A percentile compares a stretch with the other conserved stretches of the same genome.
Conservation (phyloP, 2,329 filamentous ascomycete species). For the Paecilomyces niveus region DNA sequence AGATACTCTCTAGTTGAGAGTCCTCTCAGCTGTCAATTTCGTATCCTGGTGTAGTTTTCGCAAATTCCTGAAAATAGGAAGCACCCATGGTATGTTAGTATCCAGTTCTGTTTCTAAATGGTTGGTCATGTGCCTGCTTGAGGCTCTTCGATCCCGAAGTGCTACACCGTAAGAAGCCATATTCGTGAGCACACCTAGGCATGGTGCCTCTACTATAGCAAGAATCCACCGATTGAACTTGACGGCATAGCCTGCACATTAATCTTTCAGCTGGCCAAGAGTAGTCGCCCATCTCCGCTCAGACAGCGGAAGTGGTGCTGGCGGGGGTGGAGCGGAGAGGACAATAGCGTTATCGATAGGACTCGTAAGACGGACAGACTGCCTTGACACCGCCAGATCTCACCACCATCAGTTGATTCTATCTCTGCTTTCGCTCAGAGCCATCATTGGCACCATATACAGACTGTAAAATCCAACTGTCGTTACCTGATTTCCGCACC, state of each 20-base stretch:
- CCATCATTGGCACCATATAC: background rate
- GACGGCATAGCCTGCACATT: background rate
- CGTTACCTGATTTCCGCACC: background rate
- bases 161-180: too few species aligned
- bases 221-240: background rate
- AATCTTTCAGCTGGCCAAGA: background rate
- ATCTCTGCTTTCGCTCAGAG: background rate
- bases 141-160: too few species aligned
- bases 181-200: background rate
- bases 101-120: too few species aligned
- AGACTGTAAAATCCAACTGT: background rate
- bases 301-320: background rate
- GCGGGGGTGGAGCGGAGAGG: background rate
- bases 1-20: too few species aligned
- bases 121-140: too few species aligned
- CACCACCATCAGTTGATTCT: background rate
- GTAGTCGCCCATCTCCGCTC: background rate
- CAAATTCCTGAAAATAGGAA: too few species aligned
- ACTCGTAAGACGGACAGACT: background rate
- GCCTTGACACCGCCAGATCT: background rate
- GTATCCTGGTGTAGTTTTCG: too few species aligned
- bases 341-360: background rate
- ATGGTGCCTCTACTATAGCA: background rate
- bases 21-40: too few species aligned
- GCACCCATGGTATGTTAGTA: too few species aligned